Percentiles rank a stretch among this genome's conserved stretches.
phyloP scores from a whole-genome alignment of 345 rosid genomes.

The Eucalyptus brandiana region DNA sequence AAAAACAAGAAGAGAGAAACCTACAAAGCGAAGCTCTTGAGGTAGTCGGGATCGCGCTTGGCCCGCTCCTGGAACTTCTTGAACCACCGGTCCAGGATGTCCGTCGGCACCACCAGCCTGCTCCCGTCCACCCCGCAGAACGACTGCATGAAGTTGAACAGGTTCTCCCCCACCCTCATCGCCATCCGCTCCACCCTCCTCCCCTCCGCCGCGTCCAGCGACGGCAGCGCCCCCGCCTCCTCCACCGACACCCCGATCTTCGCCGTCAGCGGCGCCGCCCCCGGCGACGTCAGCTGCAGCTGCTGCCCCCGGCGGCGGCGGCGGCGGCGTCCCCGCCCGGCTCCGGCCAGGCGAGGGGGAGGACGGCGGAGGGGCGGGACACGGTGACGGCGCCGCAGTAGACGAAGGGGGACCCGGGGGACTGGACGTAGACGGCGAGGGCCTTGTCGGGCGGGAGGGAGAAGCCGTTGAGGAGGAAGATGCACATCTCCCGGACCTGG shows the following conservation, averaged over 20 bases:
- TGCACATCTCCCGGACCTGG: conserved; percentile 71
- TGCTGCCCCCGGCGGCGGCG: conserved; percentile 58
- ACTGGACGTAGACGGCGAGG: conserved; percentile 82
- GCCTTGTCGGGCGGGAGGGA: conserved; percentile 85
- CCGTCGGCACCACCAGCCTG: conserved; percentile 86
- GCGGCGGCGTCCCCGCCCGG: conserved; percentile 31
- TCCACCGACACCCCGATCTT: conserved; percentile 89
- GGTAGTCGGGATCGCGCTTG: conserved; percentile 77
- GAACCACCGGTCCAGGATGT: conserved; percentile 93
- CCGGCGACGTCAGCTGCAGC: conserved; percentile 58
- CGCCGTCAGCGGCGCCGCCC: conserved; percentile 45
- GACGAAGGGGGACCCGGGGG: conserved; percentile 78
- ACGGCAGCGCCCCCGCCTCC: conserved; percentile 51
- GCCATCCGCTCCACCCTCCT: conserved; percentile 73
- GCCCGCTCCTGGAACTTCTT: conserved; percentile 91
- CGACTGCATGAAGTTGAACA: conserved; percentile 95
- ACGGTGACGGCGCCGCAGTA: conserved; percentile 82
- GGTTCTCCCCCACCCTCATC: conserved; percentile 91
- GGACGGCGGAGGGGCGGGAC: conserved; percentile 75
- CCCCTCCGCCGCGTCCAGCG: conserved; percentile 68
- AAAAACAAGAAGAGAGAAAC: not conserved
- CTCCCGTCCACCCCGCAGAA: conserved; percentile 88
- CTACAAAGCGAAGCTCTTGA: conserved; percentile 65
- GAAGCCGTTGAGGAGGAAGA: conserved; percentile 72
- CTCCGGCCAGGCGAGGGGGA: conserved; percentile 86